A percentile compares a stretch with the other conserved stretches of the same genome.
These are phyloP conservation scores for Pelargonium nanum DNA, from an alignment of 345 rosid species.

Conservation along the genomic window DNA sequence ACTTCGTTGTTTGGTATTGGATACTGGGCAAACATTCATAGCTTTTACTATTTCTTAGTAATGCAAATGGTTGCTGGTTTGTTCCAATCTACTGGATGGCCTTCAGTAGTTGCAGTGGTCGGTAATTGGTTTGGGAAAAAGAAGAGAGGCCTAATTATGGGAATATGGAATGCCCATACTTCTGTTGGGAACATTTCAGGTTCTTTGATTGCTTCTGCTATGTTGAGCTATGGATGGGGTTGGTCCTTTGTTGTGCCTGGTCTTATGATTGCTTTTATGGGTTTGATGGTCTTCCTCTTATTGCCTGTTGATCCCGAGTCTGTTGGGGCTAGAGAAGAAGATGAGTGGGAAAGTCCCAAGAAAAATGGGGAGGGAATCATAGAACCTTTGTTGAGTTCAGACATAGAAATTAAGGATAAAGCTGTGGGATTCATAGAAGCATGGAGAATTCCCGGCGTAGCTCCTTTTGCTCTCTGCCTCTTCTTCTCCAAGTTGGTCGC, in stretches of 20 bases:
- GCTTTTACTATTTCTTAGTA: constrained; percentile 55
- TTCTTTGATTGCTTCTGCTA: constrained; percentile 65
- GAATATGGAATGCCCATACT: constrained; percentile 94
- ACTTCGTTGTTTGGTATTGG: constrained; percentile 80
- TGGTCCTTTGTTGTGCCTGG: constrained; percentile 92
- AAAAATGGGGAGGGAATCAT: constrained; percentile 28
- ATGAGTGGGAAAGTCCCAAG: constrained; percentile 29
- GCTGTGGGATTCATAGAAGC: constrained; percentile 84
- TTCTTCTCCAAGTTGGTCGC: constrained; percentile 89
- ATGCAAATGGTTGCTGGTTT: constrained; percentile 68
- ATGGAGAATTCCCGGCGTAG: constrained; percentile 91
- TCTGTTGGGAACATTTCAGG: constrained; percentile 81
- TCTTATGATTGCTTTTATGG: constrained; percentile 41
- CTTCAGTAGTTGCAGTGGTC: constrained; percentile 83
- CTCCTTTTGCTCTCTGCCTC: constrained; percentile 83
- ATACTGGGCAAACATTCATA: constrained; percentile 67
- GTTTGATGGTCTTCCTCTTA: constrained; percentile 48
- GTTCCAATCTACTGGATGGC: constrained; percentile 96
- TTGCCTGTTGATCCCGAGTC: constrained; percentile 67
- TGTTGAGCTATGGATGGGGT: constrained; percentile 84
- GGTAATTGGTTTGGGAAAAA: constrained; percentile 92
- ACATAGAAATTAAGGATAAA: constrained; percentile 22
- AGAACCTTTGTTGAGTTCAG: constrained; percentile 39
- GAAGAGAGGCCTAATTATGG: constrained; percentile 91
- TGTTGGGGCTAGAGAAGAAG: constrained; percentile 55